A percentile compares a stretch with the other conserved stretches of the same genome.
These are phyloP conservation scores for Phytophthora capsici DNA, from an alignment of 352 stramenopile genomes.

Conservation along the genomic window DNA sequence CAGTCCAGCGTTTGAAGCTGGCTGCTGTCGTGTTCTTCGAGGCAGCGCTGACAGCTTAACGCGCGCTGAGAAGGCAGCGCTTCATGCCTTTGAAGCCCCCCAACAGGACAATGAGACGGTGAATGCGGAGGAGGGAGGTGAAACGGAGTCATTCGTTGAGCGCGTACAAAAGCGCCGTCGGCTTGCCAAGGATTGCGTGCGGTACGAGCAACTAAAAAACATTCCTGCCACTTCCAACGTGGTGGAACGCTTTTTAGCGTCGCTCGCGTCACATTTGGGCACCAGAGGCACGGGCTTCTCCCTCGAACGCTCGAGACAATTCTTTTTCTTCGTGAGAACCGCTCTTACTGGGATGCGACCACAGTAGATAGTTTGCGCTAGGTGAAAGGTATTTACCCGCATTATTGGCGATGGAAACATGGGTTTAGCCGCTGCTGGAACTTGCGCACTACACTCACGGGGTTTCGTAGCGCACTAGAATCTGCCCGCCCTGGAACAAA, in stretches of 20 bases:
- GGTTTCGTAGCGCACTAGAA: too few species aligned
- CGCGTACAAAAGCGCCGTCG: neutral
- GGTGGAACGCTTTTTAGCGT: neutral
- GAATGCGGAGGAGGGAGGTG: neutral
- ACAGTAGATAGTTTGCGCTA: too few species aligned
- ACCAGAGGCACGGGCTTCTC: neutral
- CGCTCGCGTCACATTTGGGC: neutral
- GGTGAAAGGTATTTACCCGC: too few species aligned
- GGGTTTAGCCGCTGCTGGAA: too few species aligned
- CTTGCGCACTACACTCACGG: too few species aligned
- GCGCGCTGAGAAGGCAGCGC: neutral
- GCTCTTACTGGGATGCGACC: neutral
- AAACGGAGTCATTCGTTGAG: neutral
- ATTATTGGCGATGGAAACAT: too few species aligned
- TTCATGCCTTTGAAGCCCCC: neutral
- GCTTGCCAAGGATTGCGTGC: neutral
- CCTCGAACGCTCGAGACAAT: neutral
- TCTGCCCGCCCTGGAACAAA: too few species aligned
- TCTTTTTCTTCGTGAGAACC: neutral
- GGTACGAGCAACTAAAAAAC: neutral
- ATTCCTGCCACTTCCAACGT: neutral
- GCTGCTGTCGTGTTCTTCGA: neutral
- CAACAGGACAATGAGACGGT: neutral
- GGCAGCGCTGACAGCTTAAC: neutral
- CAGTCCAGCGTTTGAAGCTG: slow-evolving; percentile 8